Conservation (phyloP, 148 eudicot genomes). For the Chenopodium album region DNA sequence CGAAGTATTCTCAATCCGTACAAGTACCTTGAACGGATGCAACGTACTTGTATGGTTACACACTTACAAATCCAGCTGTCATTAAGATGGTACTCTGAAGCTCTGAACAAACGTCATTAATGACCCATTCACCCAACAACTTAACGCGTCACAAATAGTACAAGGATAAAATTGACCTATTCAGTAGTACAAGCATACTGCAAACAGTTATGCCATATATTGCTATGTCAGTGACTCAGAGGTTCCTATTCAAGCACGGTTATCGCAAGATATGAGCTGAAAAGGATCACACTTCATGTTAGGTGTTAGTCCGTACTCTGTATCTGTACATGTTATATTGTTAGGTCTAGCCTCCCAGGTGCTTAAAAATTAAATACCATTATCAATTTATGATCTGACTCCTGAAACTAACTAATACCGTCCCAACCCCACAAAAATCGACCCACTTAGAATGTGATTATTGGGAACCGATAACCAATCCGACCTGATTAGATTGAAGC, state of each 20-base stretch:
- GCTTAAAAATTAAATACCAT: too few species aligned
- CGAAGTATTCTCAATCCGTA: constrained; percentile 20
- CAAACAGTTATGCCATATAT: neutral
- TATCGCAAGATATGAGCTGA: neutral
- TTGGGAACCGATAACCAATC: too few species aligned
- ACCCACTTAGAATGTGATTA: too few species aligned
- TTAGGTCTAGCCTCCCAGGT: neutral
- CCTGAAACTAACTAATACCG: too few species aligned
- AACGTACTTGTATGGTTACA: constrained; percentile 19
- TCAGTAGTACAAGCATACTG: neutral
- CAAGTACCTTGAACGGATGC: constrained; percentile 19
- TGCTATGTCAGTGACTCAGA: neutral
- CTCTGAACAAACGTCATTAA: constrained; percentile 8
- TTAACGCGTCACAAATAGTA: constrained; percentile 13
- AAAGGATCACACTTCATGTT: neutral
- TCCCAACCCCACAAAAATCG: too few species aligned
- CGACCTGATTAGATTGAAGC: too few species aligned
- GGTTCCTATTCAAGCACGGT: neutral
- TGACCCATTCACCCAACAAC: constrained; percentile 22
- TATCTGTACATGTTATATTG: neutral
- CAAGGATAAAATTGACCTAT: neutral
- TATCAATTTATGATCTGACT: too few species aligned
- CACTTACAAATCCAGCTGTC: constrained; percentile 15
- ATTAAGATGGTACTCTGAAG: constrained; percentile 23
- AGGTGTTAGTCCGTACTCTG: neutral